These are phyloP conservation scores for Fusarium secorum DNA, from an alignment of 2,329 filamentous ascomycete species.

Conservation along the genomic window DNA sequence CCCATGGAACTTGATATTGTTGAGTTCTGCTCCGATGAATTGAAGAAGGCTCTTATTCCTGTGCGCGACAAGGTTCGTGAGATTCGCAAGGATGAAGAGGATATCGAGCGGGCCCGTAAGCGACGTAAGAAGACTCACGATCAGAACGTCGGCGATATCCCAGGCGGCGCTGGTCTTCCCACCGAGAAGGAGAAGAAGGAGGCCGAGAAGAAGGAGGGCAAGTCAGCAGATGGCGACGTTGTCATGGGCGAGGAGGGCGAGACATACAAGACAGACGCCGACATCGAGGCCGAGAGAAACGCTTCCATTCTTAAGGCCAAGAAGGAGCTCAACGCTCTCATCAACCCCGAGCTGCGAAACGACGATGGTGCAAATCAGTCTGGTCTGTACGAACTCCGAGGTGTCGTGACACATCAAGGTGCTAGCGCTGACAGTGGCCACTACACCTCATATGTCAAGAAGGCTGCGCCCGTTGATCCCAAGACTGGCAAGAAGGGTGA, in stretches of 20 bases:
- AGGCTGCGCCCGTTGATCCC: conserved; percentile 75
- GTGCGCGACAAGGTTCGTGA: conserved; percentile 97
- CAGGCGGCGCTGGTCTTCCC: conserved; percentile 56
- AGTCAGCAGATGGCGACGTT: conserved; percentile 68
- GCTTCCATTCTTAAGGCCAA: conserved; percentile 80
- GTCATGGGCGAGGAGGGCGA: conserved; percentile 68
- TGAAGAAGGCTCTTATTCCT: conserved; percentile 83
- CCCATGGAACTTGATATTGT: conserved; percentile 91
- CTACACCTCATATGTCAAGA: conserved; percentile 98
- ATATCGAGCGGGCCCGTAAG: conserved; percentile 90
- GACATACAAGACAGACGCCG: conserved; percentile 90
- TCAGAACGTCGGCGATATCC: conserved; percentile 54
- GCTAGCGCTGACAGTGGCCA: conserved; percentile 97
- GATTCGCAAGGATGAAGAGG: conserved; percentile 92
- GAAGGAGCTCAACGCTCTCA: conserved; percentile 83
- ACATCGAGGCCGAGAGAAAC: conserved; percentile 86
- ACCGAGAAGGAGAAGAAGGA: conserved; percentile 63
- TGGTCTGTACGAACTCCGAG: conserved; percentile 92
- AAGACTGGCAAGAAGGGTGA: conserved; percentile 78
- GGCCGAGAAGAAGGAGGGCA: conserved; percentile 58
- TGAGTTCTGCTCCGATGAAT: conserved; percentile 93
- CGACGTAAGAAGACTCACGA: conserved; percentile 76
- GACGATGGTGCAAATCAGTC: conserved; percentile 92
- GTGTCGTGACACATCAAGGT: conserved; percentile 95
- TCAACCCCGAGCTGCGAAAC: conserved; percentile 75